Percentiles rank a stretch among this genome's conserved stretches.
Evolutionary conservation across 2,329 filamentous ascomycete species (phyloP).

Genomic region (Xylaria sp.): DNA sequence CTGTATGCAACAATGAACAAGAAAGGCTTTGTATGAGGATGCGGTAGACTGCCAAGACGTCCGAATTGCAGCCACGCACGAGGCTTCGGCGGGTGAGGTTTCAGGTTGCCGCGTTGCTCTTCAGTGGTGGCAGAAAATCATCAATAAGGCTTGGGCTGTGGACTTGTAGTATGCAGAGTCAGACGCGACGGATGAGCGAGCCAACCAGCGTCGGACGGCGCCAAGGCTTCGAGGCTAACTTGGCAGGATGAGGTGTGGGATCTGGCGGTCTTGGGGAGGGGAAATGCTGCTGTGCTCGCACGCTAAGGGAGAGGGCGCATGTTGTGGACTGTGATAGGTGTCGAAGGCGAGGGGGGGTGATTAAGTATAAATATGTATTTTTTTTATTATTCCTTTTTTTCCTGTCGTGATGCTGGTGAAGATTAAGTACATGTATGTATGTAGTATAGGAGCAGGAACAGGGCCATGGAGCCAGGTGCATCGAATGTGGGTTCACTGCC

Average conservation of each 20-base stretch:
- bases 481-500: slow-evolving; percentile 6
- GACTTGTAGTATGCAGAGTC: slow-evolving; percentile 26
- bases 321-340: slow-evolving; percentile 5
- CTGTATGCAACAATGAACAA: background rate
- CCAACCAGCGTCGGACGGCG: slow-evolving; percentile 17
- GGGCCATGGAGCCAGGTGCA: slow-evolving; percentile 5
- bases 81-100: slow-evolving; percentile 30
- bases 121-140: slow-evolving; percentile 13
- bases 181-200: slow-evolving; percentile 29
- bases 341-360: background rate
- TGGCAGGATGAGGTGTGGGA: slow-evolving; percentile 20
- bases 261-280: slow-evolving; percentile 13
- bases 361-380: slow-evolving; percentile 13
- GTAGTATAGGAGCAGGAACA: slow-evolving; percentile 21
- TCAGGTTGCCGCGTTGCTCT: slow-evolving; percentile 28
- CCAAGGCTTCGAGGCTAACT: slow-evolving; percentile 31
- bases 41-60: slow-evolving; percentile 19
- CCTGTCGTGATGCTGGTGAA: background rate
- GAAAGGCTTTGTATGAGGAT: background rate
- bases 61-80: slow-evolving; percentile 22
- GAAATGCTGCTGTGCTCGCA: slow-evolving; percentile 15
- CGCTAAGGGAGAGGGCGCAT: slow-evolving; percentile 10
- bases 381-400: background rate
- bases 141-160: slow-evolving; percentile 18
- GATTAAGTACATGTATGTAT: background rate